Percentiles rank a stretch among this genome's conserved stretches.
phyloP scores from a whole-genome alignment of 1,284 basidiomycete species.

The Anthracocystis walkeri region DNA sequence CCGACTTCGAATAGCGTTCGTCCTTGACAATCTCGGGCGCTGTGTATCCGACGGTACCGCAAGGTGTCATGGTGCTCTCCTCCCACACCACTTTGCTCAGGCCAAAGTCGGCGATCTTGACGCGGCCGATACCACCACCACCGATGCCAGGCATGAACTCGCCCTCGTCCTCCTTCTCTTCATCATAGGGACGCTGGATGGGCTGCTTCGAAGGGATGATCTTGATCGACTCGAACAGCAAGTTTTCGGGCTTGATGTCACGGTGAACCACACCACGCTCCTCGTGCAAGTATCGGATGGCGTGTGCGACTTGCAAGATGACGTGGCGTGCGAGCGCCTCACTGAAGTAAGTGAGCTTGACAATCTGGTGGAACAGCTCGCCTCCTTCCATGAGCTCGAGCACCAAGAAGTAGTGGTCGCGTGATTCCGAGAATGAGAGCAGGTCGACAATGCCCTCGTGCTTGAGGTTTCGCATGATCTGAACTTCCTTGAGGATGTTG shows the following conservation, averaged over 20 bases:
- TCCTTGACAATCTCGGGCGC: slow-evolving; percentile 99
- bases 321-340: slow-evolving; percentile 82
- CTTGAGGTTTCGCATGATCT: slow-evolving; percentile 96
- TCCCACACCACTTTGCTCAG: slow-evolving; percentile 99
- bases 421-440: slow-evolving; percentile 77
- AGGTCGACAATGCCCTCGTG: slow-evolving; percentile 85
- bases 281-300: slow-evolving; percentile 95
- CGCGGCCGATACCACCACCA: slow-evolving; percentile 94
- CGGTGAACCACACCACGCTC: slow-evolving; percentile 97
- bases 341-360: slow-evolving; percentile 98
- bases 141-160: slow-evolving; percentile 91
- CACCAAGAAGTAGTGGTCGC: slow-evolving; percentile 93
- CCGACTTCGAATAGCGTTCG: slow-evolving; percentile 96
- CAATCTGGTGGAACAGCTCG: slow-evolving; percentile 99
- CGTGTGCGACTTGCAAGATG: slow-evolving; percentile 95
- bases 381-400: slow-evolving; percentile 86
- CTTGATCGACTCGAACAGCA: slow-evolving; percentile 93
- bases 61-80: slow-evolving; percentile 98
- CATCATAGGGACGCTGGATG: slow-evolving; percentile 84
- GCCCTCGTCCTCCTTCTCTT: slow-evolving; percentile 98
- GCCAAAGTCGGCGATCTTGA: slow-evolving; percentile 99
- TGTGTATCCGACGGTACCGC: slow-evolving; percentile 98
- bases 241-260: slow-evolving; percentile 98
- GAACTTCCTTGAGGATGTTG: slow-evolving; percentile 99
- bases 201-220: slow-evolving; percentile 87